Conservation (phyloP, 495 filamentous ascomycete genomes). For the Cercophora scortea region DNA sequence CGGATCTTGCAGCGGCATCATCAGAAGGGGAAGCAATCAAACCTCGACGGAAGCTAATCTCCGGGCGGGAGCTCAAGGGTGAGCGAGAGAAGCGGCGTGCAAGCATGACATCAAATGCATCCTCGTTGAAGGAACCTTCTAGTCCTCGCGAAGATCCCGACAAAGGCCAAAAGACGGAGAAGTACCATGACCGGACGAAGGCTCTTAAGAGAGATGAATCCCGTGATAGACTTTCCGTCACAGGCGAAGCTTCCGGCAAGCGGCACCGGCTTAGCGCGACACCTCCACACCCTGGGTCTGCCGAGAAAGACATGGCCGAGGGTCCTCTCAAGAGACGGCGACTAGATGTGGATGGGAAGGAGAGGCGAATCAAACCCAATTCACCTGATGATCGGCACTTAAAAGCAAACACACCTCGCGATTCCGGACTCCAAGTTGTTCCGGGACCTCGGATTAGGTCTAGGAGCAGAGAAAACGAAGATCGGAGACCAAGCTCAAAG, state of each 20-base stretch:
- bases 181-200: conserved; percentile 42
- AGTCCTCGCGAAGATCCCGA: conserved; percentile 36
- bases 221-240: conserved; percentile 40
- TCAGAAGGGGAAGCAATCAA: conserved; percentile 48
- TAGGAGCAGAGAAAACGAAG: conserved; percentile 30
- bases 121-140: conserved; percentile 28
- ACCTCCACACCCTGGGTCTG: conserved; percentile 51
- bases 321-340: conserved; percentile 41
- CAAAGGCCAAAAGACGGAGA: conserved; percentile 34
- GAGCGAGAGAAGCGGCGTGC: conserved; percentile 46
- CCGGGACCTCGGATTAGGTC: conserved; percentile 8
- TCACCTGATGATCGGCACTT: conserved; percentile 33
- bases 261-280: conserved; percentile 60
- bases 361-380: conserved; percentile 30
- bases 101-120: conserved; percentile 40
- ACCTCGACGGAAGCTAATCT: conserved; percentile 52
- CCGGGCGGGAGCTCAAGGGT: conserved; percentile 49
- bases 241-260: conserved; percentile 48
- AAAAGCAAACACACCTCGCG: conserved; percentile 29
- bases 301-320: conserved; percentile 48
- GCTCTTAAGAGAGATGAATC: conserved; percentile 49
- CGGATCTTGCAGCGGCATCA: conserved; percentile 36
- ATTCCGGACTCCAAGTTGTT: conserved; percentile 16
- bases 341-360: conserved; percentile 37
- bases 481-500: conserved; percentile 29